Base-by-base conservation (phyloP, 169 alveolate species). In the Plasmodium inui region DNA sequence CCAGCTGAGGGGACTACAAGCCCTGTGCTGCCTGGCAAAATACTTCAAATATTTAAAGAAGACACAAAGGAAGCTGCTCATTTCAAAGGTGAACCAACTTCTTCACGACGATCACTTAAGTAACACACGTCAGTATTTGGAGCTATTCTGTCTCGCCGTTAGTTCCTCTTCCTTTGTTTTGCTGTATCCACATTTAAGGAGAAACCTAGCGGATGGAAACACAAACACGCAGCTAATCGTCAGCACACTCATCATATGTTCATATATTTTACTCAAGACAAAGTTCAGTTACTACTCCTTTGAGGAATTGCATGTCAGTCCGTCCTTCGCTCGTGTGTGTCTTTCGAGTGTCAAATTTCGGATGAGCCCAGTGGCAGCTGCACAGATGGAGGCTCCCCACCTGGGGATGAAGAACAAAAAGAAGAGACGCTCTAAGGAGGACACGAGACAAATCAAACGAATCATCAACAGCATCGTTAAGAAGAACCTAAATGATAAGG, bases 1-100 rank as follows among this genome's bases (percentile, higher is more conserved):
- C 17, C 88, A 92, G n/a, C 53, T 95, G 26, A 91, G 93, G 41
- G 85, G 93, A 34, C 81, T 95, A 83, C 96, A 95, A 53, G 91
- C 95, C 17, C 46, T 95, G 41, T 95, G 96, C 30, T 84, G 94
- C 39, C 39, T 95, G 39, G 39, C 92, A 26, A 93, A 84, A 61
- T 80, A 82, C 57, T 78, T 90, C 78, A 89, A 89, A 30, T 72
- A 67, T 71, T 39, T 71, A 78, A 84, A 82, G 74, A 76, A 67
- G 28, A 22, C 34, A 1, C 53, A 57, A 55, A 82, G 88, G 12
- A 83, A 61, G 70, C 3, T 50, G 19, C 67, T 93, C 10, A 84
- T 93, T 50, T 46, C 28, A 22, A 57, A 83, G 71, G 73, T 73
- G 55, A 90, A 53, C 44, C 74, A 46, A 32, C 53, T 85, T 6